A percentile compares a stretch with the other conserved stretches of the same genome.
Evolutionary conservation across 192 early-diverging fungal species (phyloP).

Genomic region (Backusella luteola): DNA sequence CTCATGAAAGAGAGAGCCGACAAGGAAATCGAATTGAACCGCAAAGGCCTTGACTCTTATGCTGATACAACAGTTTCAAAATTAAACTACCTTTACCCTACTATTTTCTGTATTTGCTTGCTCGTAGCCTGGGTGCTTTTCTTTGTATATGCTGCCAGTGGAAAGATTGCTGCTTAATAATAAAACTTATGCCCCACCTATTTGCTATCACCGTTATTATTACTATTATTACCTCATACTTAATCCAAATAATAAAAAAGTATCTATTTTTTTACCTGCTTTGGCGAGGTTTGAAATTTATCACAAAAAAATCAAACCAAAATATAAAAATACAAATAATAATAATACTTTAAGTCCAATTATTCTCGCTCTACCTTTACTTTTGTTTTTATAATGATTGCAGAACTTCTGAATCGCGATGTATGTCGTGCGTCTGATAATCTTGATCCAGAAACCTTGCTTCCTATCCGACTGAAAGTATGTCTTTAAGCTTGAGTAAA

Average conservation of each 20-base stretch:
- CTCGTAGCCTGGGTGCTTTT: slow-evolving; percentile 32
- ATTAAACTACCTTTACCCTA: slow-evolving; percentile 18
- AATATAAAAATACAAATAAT: background rate
- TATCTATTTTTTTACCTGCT: background rate
- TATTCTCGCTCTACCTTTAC: background rate
- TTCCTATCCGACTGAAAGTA: background rate
- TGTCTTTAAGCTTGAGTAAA: background rate
- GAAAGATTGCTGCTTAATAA: slow-evolving; percentile 15
- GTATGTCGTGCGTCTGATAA: background rate
- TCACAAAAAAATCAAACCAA: background rate
- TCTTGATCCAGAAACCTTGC: background rate
- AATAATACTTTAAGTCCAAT: background rate
- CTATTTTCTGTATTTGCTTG: slow-evolving; percentile 14
- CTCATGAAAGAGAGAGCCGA: slow-evolving; percentile 29
- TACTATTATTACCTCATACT: background rate
- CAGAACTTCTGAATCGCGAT: background rate
- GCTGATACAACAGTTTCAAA: background rate
- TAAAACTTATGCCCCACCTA: no score
- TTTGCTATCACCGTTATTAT: background rate
- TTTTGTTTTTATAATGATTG: background rate
- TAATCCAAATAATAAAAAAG: background rate
- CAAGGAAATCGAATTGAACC: slow-evolving; percentile 14
- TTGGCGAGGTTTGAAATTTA: background rate
- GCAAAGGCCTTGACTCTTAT: slow-evolving; percentile 24
- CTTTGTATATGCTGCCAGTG: slow-evolving; percentile 31